Base-by-base conservation (phyloP, 768 basidiomycete species). In the Sporobolomyces phaffii region DNA sequence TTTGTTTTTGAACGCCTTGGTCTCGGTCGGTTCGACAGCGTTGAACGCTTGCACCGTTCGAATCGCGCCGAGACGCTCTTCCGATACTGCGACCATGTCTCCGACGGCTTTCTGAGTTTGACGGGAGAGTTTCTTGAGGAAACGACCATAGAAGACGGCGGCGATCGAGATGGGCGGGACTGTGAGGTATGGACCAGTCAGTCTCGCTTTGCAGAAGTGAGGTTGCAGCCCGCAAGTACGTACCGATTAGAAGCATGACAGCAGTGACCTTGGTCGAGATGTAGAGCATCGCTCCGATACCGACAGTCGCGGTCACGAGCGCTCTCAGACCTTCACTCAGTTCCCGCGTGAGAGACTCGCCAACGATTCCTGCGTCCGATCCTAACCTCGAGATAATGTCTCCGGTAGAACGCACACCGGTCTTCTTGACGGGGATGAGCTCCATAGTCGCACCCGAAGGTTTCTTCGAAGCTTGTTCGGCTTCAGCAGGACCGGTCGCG, bases 201-300 rank as follows among this genome's bases (percentile, higher is more conserved):
- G 79, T 43, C n/a, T n/a, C n/a, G n/a, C n/a, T n/a, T n/a, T n/a
- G n/a, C n/a, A n/a, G n/a, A n/a, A n/a, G n/a, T n/a, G n/a, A n/a
- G n/a, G n/a, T n/a, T n/a, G n/a, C n/a, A n/a, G n/a, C n/a, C n/a
- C n/a, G n/a, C n/a, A n/a, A n/a, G n/a, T n/a, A 48, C 53, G 33
- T 22, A 97, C 92, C 62, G 53, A 97, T 85, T 40, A 86, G 85
- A 57, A 99, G 83, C 94, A 99, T 98, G 70, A 97, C 80, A 60
- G 88, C 77, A 0, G 94, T 98, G 65, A 99, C 80, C 45, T 86
- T 87, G 4, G 79, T 64, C 17, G 89, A 93, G 60, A 94, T 84
- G 78, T 87, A 93, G 73, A 97, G 85, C 94, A 97, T 99, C 45
- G 91, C 90, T 50, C 88, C 90, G 69, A 97, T 91, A 89, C 94